phyloP scores from a whole-genome alignment of 352 stramenopile genomes.

The Discostella stelligera region DNA sequence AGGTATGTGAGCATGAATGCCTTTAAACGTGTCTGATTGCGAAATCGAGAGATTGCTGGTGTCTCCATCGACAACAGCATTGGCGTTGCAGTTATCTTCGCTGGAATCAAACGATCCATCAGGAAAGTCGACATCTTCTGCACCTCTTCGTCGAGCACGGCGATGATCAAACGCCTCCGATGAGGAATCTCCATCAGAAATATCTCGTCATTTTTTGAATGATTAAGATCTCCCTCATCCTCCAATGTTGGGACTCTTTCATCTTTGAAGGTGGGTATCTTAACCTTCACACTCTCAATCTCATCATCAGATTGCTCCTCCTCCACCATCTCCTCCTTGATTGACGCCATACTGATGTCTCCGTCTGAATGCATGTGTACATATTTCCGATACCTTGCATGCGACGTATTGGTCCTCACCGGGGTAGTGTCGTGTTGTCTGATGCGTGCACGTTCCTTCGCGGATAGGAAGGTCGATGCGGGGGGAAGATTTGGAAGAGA shows the following conservation, averaged over 20 bases:
- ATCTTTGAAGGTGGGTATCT: neutral
- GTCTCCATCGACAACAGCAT: neutral
- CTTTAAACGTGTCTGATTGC: neutral
- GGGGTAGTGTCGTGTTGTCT: conserved; percentile 44
- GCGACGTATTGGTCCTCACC: conserved; percentile 35
- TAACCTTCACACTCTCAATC: neutral
- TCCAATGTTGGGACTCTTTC: neutral
- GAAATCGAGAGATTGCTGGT: neutral
- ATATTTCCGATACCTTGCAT: neutral
- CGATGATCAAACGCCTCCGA: neutral
- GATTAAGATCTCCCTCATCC: neutral
- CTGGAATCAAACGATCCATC: neutral
- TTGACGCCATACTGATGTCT: conserved; percentile 6
- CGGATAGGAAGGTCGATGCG: conserved; percentile 21
- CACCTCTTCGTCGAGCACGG: neutral
- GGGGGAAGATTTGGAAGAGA: conserved; percentile 1
- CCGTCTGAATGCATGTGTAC: neutral
- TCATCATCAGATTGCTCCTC: neutral
- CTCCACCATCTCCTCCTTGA: conserved; percentile 3
- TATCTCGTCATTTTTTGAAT: neutral
- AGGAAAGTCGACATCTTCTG: neutral
- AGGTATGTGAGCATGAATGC: neutral
- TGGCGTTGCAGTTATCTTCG: neutral
- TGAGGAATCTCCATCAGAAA: neutral
- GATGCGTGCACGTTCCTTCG: conserved; percentile 13